Evolutionary conservation across 495 filamentous ascomycete species (phyloP).

Genomic region (Penicillium longicatenatum): DNA sequence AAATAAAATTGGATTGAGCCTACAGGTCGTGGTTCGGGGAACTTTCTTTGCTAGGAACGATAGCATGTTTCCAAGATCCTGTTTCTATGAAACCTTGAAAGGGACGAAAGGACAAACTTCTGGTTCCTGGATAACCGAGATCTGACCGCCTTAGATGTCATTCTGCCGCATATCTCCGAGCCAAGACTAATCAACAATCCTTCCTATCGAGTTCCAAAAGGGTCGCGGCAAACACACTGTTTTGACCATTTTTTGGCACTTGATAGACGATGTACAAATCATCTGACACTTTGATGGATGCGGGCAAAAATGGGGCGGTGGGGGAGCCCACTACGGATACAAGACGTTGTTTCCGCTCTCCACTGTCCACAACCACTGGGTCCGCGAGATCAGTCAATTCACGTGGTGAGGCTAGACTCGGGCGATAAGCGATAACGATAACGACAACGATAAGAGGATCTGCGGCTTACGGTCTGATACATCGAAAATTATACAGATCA

Average conservation of each 20-base stretch:
- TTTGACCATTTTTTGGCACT: no score
- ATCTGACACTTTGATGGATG: no score
- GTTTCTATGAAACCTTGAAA: no score
- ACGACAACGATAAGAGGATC: neutral
- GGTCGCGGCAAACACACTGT: no score
- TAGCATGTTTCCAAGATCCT: slow-evolving; percentile 5
- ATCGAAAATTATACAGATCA: neutral
- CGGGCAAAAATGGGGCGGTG: neutral
- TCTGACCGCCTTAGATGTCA: no score
- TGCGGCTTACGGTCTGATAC: neutral
- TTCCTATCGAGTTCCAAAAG: no score
- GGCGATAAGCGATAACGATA: neutral
- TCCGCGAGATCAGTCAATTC: no score
- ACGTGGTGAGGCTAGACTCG: neutral
- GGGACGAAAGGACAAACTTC: neutral
- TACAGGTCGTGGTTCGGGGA: slow-evolving; percentile 9
- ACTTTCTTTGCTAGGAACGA: slow-evolving; percentile 12
- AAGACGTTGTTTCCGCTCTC: no score
- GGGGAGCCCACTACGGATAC: neutral
- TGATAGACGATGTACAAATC: no score
- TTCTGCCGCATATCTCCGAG: no score
- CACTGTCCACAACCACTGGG: neutral
- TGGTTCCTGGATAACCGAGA: neutral
- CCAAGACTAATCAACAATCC: no score
- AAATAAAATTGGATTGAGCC: slow-evolving; percentile 11